A percentile compares a stretch with the other conserved stretches of the same genome.
Evolutionary conservation across 805 yeast genomes (phyloP).

Genomic region (Ogataea chonburiensis): DNA sequence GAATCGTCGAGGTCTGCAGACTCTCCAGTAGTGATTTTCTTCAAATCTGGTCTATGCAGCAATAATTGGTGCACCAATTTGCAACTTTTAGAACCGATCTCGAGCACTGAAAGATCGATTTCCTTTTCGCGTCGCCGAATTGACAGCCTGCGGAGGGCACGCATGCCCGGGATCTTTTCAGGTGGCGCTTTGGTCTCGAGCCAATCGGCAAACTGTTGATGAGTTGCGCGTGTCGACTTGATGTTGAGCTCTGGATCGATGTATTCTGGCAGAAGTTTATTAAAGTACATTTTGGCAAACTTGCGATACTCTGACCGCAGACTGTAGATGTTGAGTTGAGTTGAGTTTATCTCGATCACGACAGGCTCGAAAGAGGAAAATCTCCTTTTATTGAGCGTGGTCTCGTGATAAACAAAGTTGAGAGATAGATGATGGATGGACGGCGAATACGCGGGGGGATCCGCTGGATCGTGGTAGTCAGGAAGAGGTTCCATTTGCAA

Average conservation of each 20-base stretch:
- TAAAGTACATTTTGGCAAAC: slow-evolving; percentile 23
- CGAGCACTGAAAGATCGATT: slow-evolving; percentile 2
- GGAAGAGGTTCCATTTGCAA: slow-evolving; percentile 3
- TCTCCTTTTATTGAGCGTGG: background rate
- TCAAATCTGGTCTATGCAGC: slow-evolving; percentile 13
- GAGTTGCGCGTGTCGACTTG: slow-evolving; percentile 11
- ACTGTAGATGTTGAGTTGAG: slow-evolving; percentile 30
- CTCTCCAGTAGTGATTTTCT: slow-evolving; percentile 10
- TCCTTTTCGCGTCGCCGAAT: background rate
- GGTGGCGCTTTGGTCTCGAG: slow-evolving; percentile 1
- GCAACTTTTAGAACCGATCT: slow-evolving; percentile 10
- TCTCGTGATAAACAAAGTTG: slow-evolving; percentile 22
- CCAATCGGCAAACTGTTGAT: slow-evolving; percentile 1
- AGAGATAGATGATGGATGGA: slow-evolving; percentile 28
- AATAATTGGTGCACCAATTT: slow-evolving; percentile 16
- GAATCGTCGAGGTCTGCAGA: slow-evolving; percentile 8
- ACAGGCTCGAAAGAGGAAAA: slow-evolving; percentile 21
- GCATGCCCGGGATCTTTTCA: slow-evolving; percentile 1
- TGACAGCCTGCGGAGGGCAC: background rate
- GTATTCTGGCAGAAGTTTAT: slow-evolving; percentile 23
- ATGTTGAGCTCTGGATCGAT: slow-evolving; percentile 31
- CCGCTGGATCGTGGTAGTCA: slow-evolving; percentile 5
- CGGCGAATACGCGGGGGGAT: slow-evolving; percentile 27
- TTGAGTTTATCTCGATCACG: slow-evolving; percentile 34
- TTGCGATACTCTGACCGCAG: slow-evolving; percentile 16